Conservation (phyloP, 306 rosid species). For the Fragaria iinumae region DNA sequence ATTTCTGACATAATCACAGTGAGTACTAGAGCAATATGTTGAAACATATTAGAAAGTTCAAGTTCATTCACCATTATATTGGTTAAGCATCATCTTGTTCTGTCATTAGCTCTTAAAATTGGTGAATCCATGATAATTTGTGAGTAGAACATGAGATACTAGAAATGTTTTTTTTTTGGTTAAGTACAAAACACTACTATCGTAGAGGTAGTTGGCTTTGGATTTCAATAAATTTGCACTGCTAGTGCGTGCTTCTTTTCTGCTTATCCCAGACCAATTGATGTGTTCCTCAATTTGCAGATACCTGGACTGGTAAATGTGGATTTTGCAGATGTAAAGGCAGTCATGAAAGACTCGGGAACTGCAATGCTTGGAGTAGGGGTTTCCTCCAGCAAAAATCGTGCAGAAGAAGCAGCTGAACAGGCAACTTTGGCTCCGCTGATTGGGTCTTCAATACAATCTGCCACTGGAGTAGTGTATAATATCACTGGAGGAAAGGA, state of each 20-base stretch:
- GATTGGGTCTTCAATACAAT: slow-evolving; percentile 93
- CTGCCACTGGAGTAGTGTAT: slow-evolving; percentile 97
- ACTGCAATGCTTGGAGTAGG: slow-evolving; percentile 99
- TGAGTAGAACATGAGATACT: not conserved
- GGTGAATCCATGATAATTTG: slow-evolving; percentile 3
- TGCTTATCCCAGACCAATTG: slow-evolving; percentile 12
- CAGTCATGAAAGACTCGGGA: slow-evolving; percentile 98
- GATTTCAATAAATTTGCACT: not conserved
- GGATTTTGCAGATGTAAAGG: slow-evolving; percentile 99
- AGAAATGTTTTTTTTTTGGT: not conserved
- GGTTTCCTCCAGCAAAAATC: slow-evolving; percentile 93
- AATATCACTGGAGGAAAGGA: slow-evolving; percentile 98
- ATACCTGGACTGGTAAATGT: slow-evolving; percentile 99
- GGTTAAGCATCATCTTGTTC: not conserved
- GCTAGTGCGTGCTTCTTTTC: slow-evolving; percentile 1
- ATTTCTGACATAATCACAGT: slow-evolving; percentile 94
- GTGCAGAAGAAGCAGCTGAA: slow-evolving; percentile 99
- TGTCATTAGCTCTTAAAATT: not conserved
- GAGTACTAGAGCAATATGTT: slow-evolving; percentile 33
- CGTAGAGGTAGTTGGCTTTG: not conserved
- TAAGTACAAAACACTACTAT: not conserved
- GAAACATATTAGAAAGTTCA: not conserved
- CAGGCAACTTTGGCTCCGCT: slow-evolving; percentile 98
- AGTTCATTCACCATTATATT: slow-evolving; percentile 1
- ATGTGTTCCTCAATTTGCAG: slow-evolving; percentile 43